Percentiles rank a stretch among this genome's conserved stretches.
Evolutionary conservation across 2,329 filamentous ascomycete genomes (phyloP).

Genomic region (Phialophora macrospora): DNA sequence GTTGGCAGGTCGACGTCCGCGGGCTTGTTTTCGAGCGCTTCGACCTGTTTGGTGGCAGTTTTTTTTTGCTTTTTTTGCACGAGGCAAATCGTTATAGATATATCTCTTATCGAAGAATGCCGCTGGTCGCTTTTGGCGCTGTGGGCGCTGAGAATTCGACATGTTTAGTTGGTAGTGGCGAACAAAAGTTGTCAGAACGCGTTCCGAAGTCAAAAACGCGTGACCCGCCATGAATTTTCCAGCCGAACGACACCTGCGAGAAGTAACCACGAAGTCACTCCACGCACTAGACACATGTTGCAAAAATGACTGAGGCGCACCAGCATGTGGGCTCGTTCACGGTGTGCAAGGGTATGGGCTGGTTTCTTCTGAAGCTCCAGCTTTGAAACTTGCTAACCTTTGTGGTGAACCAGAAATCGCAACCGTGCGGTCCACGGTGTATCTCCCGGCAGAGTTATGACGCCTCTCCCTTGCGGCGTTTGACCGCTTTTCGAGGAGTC

Average conservation of each 20-base stretch:
- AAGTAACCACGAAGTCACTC: neutral
- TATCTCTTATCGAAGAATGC: no score
- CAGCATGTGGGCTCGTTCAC: slow-evolving; percentile 19
- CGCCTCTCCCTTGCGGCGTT: neutral
- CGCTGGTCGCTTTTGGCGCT: no score
- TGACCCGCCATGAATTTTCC: no score
- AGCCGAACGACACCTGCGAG: neutral
- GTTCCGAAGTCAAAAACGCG: no score
- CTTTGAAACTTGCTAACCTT: slow-evolving; percentile 9
- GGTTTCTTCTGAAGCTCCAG: neutral
- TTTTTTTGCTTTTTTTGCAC: no score
- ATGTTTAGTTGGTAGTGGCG: no score
- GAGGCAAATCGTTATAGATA: no score
- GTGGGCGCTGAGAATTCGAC: no score
- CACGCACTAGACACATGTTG: slow-evolving; percentile 9
- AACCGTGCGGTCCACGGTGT: slow-evolving; percentile 9
- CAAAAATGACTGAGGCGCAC: slow-evolving; percentile 19
- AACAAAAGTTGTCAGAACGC: no score
- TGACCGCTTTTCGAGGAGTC: neutral
- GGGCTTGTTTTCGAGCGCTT: no score
- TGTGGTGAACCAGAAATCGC: slow-evolving; percentile 4
- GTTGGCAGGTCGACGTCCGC: no score
- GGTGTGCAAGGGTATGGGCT: slow-evolving; percentile 16
- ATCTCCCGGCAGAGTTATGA: slow-evolving; percentile 3
- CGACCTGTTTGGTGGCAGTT: no score